A percentile compares a stretch with the other conserved stretches of the same genome.
These are phyloP conservation scores for Henningerozyma blattae DNA, from an alignment of 805 yeast genomes.

Conservation along the genomic window DNA sequence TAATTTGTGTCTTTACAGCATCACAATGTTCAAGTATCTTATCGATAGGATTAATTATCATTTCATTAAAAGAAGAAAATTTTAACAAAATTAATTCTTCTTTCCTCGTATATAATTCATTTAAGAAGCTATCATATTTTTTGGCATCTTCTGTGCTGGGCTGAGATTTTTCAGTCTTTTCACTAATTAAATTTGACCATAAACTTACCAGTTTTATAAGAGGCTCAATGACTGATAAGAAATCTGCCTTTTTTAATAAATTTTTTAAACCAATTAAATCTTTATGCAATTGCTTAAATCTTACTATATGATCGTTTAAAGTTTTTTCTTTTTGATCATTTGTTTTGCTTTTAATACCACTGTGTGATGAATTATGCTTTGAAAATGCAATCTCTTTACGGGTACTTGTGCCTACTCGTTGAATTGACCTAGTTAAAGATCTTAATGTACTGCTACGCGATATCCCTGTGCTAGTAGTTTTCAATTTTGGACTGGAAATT, in stretches of 20 bases:
- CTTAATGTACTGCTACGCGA: not conserved
- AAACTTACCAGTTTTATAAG: slow-evolving; percentile 10
- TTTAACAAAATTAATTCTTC: slow-evolving; percentile 20
- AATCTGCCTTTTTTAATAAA: slow-evolving; percentile 9
- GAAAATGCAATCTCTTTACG: too few species aligned
- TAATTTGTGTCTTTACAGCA: slow-evolving; percentile 14
- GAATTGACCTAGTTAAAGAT: not conserved
- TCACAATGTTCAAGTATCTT: slow-evolving; percentile 15
- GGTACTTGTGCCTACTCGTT: too few species aligned
- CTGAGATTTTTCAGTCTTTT: slow-evolving; percentile 1
- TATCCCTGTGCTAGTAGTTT: not conserved
- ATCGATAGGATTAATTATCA: slow-evolving; percentile 21
- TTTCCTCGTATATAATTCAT: slow-evolving; percentile 16
- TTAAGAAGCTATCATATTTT: slow-evolving; percentile 2
- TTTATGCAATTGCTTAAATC: slow-evolving; percentile 12
- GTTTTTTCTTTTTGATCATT: slow-evolving; percentile 1
- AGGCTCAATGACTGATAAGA: slow-evolving; percentile 11
- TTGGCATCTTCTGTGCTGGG: slow-evolving; percentile 1
- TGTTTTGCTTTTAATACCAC: not conserved
- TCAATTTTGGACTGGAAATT: not conserved
- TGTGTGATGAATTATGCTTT: not conserved
- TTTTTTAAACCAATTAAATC: slow-evolving; percentile 12
- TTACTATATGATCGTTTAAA: slow-evolving; percentile 13
- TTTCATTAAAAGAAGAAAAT: slow-evolving; percentile 15
- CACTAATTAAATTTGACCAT: slow-evolving; percentile 24